Base-by-base conservation (phyloP, 306 rosid species). In the Dicorynia guianensis region DNA sequence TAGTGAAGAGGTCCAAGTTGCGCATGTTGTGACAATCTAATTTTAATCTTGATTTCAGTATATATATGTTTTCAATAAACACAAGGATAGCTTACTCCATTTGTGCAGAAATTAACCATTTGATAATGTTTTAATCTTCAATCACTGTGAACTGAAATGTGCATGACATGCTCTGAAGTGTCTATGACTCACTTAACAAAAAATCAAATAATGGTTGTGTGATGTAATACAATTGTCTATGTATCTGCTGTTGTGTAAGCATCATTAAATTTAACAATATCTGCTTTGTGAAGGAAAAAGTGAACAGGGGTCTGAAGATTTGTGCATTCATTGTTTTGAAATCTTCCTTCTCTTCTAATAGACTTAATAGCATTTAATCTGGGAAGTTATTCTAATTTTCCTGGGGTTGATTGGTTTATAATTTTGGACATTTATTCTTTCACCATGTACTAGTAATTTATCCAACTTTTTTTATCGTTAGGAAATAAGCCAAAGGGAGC, bases 401-500 rank as follows among this genome's bases (percentile, higher is more conserved):
- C 61, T 11, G 38, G 48, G 20, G 19, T 72, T 63, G 40, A 34
- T 80, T 43, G 69, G 63, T 35, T 63, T 48, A 48, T 56, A 56
- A 48, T 60, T 25, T 25, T 2, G 17, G 47, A 59, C 20, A 35
- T 57, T 34, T 42, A 47, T 65, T 14, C 35, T 69, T 74, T 39
- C 54, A 30, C 57, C 64, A 14, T 69, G 17, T 55, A 47, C 35
- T 20, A 17, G 57, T 67, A 54, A 25, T 49, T 46, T 74, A 63
- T 67, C 70, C 52, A 79, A 68, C 54, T 64, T 71, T 47, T 39
- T 63, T 78, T 20, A 70, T 75, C 42, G 75, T 81, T 81, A 94
- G 98, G 94, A 88, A 82, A 83, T 94, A 84, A 56, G 68, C 25
- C 88, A 77, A 74, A 87, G 95, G 90, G 97, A 87, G 61, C 83